Base-by-base conservation (phyloP, 2,329 filamentous ascomycete species). In the Sarocladium strictum region DNA sequence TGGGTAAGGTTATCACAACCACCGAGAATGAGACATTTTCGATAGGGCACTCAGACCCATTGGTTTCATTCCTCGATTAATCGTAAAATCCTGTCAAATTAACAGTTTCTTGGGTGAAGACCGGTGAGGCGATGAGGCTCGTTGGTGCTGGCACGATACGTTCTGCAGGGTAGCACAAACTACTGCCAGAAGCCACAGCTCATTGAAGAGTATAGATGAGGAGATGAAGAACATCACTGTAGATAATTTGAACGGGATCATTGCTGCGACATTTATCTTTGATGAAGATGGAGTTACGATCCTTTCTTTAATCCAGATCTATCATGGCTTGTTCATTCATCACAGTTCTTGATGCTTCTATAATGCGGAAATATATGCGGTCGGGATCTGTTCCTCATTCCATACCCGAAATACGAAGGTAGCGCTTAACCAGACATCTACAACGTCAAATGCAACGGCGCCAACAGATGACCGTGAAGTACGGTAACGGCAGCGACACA, bases 11-110 rank as follows among this genome's bases (percentile, higher is more conserved):
- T 5, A 73, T 58, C 1, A 73, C 53, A 2, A 64, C 67, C 0
- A 73, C 45, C 0, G 72, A 73, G 57, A 76, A 72, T 0, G 72
- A 74, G 0, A 66, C 64, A 27, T 73, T 72, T 0, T 63, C 57
- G 0, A 66, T 60, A 0, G 65, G 57, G 65, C 69, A 74, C 0
- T 71, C 71, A 1, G 65, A 65, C 2, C 61, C 62, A 10, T 71
- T 67, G 2, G 62, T 58, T 0, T 68, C 67, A 0, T 61, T 49
- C 0, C 73, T 24, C 0, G 69, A 69, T 3, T 62, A 59, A 3
- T 70, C 56, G 3, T 74, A 58, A 1, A 56, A 57, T 0, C 58
- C 33, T 0, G 64, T 64, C 3, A 75, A 58, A 15, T 63, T 66
- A 10, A 54, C 38, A 0, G 64, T 61, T 1, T 66, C 71, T 9